These are phyloP conservation scores for Lithohypha guttulata DNA, from an alignment of 2,329 filamentous ascomycete species.

Conservation along the genomic window DNA sequence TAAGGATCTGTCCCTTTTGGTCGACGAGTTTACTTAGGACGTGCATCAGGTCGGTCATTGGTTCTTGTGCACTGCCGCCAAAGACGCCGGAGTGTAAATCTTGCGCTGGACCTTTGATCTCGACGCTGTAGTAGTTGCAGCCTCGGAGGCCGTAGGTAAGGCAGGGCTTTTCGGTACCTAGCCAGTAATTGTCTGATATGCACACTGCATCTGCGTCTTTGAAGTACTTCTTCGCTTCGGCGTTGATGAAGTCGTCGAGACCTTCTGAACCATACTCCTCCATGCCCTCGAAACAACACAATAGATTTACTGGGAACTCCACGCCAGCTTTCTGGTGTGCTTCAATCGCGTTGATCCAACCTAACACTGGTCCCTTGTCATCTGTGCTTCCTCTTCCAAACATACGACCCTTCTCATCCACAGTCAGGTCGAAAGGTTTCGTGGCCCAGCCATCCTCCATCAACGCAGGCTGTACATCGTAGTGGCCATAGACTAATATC, in stretches of 20 bases:
- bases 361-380: constrained; percentile 93
- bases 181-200: constrained; percentile 99
- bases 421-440: constrained; percentile 77
- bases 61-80: constrained; percentile 90
- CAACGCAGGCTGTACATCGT: constrained; percentile 92
- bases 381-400: constrained; percentile 91
- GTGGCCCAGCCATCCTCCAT: constrained; percentile 93
- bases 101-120: constrained; percentile 80
- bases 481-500: constrained; percentile 95
- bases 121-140: constrained; percentile 94
- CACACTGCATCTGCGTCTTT: constrained; percentile 92
- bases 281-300: constrained; percentile 99
- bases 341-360: constrained; percentile 97
- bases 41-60: constrained; percentile 89
- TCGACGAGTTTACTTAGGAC: constrained; percentile 79
- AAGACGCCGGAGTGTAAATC: constrained; percentile 97
- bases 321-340: constrained; percentile 90
- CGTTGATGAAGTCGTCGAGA: constrained; percentile 84
- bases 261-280: constrained; percentile 96
- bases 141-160: constrained; percentile 93
- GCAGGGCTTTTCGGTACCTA: constrained; percentile 96
- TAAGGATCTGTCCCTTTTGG: constrained; percentile 80
- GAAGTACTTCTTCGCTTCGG: constrained; percentile 88
- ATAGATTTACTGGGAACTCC: constrained; percentile 90
- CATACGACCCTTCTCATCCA: constrained; percentile 90